These are phyloP conservation scores for Xylaria flabelliformis DNA, from an alignment of 495 filamentous ascomycete genomes.

Conservation along the genomic window DNA sequence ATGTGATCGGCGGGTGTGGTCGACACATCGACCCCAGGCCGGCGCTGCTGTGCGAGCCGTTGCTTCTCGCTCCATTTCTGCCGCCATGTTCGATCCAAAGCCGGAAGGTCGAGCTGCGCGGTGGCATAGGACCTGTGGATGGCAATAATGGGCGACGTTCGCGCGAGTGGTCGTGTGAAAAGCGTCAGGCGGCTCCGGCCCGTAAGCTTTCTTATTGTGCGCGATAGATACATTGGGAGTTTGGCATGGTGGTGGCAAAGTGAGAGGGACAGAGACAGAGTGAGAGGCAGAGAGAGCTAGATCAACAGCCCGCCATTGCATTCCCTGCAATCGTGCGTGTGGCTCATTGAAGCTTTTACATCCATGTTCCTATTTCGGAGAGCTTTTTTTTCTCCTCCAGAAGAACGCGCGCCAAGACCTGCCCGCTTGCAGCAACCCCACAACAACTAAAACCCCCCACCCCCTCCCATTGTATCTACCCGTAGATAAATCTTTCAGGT, in stretches of 20 bases:
- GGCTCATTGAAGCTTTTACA: background rate
- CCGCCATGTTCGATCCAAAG: slow-evolving; percentile 80
- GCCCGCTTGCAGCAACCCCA: background rate
- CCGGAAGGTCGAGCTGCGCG: slow-evolving; percentile 63
- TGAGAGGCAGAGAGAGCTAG: background rate
- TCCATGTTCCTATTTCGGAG: background rate
- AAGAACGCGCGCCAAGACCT: background rate
- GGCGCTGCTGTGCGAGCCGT: slow-evolving; percentile 18
- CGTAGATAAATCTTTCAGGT: too few species aligned
- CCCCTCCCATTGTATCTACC: too few species aligned
- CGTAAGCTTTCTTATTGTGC: slow-evolving; percentile 31
- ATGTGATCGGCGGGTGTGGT: slow-evolving; percentile 55
- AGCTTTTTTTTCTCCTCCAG: background rate
- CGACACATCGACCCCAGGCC: slow-evolving; percentile 24
- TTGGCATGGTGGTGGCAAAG: slow-evolving; percentile 29
- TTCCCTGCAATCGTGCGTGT: background rate
- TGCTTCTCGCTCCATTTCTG: slow-evolving; percentile 40
- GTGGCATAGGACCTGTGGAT: slow-evolving; percentile 36
- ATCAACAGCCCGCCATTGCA: background rate
- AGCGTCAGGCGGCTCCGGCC: slow-evolving; percentile 32
- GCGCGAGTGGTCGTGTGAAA: slow-evolving; percentile 12
- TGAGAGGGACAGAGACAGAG: background rate
- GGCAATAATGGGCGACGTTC: slow-evolving; percentile 10
- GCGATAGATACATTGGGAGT: slow-evolving; percentile 32
- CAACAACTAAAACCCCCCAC: too few species aligned